Evolutionary conservation across 2,329 filamentous ascomycete genomes (phyloP).

Genomic region (Phymatotrichopsis omnivora): DNA sequence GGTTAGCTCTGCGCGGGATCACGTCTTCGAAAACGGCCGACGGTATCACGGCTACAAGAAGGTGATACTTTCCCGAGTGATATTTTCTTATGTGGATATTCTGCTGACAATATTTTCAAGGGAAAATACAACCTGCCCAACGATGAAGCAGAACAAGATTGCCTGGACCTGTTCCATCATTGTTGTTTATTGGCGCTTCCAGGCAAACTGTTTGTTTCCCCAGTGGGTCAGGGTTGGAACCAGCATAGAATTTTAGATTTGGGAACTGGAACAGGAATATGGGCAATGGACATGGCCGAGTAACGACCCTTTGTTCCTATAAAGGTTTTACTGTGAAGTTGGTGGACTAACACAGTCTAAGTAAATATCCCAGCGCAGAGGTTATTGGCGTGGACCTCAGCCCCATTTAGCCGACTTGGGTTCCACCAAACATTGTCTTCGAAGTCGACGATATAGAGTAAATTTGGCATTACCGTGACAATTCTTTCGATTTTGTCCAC

Average conservation of each 20-base stretch:
- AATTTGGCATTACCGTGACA: constrained; percentile 21
- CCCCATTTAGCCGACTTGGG: constrained; percentile 35
- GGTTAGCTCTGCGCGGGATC: constrained; percentile 39
- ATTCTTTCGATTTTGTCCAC: constrained; percentile 29
- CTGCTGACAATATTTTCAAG: constrained; percentile 6
- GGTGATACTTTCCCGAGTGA: neutral
- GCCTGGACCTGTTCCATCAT: constrained; percentile 24
- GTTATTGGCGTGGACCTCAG: constrained; percentile 33
- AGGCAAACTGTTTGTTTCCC: constrained; percentile 40
- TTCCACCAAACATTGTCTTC: constrained; percentile 33
- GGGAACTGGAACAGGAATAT: constrained; percentile 51
- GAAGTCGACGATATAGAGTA: constrained; percentile 34
- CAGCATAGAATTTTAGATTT: constrained; percentile 45
- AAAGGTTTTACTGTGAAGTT: neutral
- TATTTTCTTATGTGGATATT: neutral
- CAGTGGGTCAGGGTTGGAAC: constrained; percentile 31
- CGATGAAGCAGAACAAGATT: constrained; percentile 29
- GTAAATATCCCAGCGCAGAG: constrained; percentile 24
- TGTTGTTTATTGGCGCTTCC: constrained; percentile 38
- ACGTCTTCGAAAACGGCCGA: constrained; percentile 42
- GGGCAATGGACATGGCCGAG: constrained; percentile 38
- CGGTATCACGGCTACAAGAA: constrained; percentile 38
- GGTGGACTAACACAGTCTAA: constrained; percentile 13
- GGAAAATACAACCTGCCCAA: constrained; percentile 21
- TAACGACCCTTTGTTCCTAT: constrained; percentile 3